phyloP scores from a whole-genome alignment of 2,329 filamentous ascomycete species.

The Aspergillus persii region DNA sequence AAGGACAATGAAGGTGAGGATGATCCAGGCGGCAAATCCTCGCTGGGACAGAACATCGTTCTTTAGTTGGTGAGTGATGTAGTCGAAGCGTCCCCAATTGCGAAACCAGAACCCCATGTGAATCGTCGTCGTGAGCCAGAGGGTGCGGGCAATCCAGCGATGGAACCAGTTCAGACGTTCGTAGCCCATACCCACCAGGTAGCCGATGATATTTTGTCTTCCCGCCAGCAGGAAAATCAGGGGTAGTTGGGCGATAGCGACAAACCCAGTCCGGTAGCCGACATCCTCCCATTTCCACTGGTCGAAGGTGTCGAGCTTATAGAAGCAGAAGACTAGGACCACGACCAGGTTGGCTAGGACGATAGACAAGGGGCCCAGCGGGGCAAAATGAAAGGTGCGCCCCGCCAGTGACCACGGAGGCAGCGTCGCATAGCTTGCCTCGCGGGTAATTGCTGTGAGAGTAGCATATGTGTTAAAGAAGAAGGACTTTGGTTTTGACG shows the following conservation, averaged over 20 bases:
- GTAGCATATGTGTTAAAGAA: conserved; percentile 52
- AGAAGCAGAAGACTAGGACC: conserved; percentile 56
- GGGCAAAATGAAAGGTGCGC: conserved; percentile 37
- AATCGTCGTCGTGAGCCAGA: conserved; percentile 54
- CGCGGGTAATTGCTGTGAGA: conserved; percentile 53
- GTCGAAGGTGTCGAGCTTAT: conserved; percentile 51
- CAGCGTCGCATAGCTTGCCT: conserved; percentile 50
- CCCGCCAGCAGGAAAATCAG: conserved; percentile 56
- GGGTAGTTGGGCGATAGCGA: conserved; percentile 54
- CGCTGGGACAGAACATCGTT: conserved; percentile 50
- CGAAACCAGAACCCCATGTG: conserved; percentile 56
- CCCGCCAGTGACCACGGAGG: conserved; percentile 32
- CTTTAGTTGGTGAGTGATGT: conserved; percentile 48
- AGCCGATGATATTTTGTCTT: conserved; percentile 54
- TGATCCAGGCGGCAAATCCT: conserved; percentile 53
- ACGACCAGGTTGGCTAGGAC: conserved; percentile 47
- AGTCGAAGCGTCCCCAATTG: conserved; percentile 52
- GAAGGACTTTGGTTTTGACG: conserved; percentile 54
- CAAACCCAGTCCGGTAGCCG: conserved; percentile 55
- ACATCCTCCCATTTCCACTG: conserved; percentile 55
- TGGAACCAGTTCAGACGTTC: conserved; percentile 55
- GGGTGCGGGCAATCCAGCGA: conserved; percentile 50
- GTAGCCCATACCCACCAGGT: conserved; percentile 48
- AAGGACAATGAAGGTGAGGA: conserved; percentile 53
- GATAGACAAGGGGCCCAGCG: conserved; percentile 37